Evolutionary conservation across 768 basidiomycete genomes (phyloP).

Genomic region (Sporobolomyces roseus): DNA sequence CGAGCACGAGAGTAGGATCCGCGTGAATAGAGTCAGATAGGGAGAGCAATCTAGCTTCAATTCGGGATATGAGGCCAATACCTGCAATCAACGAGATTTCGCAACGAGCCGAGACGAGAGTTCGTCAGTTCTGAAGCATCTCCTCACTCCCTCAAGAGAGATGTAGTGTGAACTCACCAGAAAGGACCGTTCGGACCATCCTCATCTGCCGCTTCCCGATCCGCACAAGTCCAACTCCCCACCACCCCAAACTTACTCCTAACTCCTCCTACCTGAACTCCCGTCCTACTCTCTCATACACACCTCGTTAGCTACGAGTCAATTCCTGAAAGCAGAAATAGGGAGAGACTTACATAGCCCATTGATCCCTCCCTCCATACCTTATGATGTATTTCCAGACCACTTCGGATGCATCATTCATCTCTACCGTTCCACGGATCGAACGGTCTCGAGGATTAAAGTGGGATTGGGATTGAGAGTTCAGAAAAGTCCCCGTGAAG

Average conservation of each 20-base stretch:
- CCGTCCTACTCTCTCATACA: not conserved
- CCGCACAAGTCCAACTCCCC: constrained; percentile 27
- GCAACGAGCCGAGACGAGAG: not conserved
- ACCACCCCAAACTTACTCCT: constrained; percentile 1
- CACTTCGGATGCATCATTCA: not conserved
- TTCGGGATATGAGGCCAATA: constrained; percentile 17
- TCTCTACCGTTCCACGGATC: constrained; percentile 23
- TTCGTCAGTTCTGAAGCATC: not conserved
- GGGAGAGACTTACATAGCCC: constrained; percentile 13
- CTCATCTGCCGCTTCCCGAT: constrained; percentile 7
- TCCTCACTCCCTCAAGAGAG: no score
- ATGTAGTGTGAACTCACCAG: constrained; percentile 17
- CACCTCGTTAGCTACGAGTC: no score
- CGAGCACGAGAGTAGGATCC: no score
- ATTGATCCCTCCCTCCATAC: constrained; percentile 23
- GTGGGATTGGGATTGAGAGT: not conserved
- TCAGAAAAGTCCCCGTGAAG: constrained; percentile 14
- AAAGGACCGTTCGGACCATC: constrained; percentile 33
- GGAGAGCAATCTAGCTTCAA: not conserved
- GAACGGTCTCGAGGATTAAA: constrained; percentile 8
- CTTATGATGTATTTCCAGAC: constrained; percentile 17
- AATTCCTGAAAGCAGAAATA: not conserved
- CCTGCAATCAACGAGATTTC: not conserved
- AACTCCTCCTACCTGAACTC: constrained; percentile 18
- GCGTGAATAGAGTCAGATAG: not conserved